Evolutionary conservation across 805 yeast genomes (phyloP).

Genomic region (Ogataea minuta): DNA sequence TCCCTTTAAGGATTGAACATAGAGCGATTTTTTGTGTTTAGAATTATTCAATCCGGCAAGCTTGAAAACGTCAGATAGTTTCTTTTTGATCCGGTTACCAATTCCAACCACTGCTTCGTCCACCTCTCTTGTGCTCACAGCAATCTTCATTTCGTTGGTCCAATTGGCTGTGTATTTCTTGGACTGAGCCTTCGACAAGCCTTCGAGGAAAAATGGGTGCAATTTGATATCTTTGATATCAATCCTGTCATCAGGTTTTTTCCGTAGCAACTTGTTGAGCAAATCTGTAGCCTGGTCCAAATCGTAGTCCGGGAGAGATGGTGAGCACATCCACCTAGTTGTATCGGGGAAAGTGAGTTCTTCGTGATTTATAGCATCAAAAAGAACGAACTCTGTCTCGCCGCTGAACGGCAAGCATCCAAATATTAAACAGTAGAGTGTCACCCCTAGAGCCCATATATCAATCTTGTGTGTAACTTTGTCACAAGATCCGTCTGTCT

Average conservation of each 20-base stretch:
- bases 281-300: slow-evolving; percentile 54
- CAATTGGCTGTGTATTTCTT: slow-evolving; percentile 30
- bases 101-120: slow-evolving; percentile 81
- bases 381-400: slow-evolving; percentile 79
- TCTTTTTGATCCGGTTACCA: slow-evolving; percentile 59
- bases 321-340: slow-evolving; percentile 28
- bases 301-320: slow-evolving; percentile 24
- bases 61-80: slow-evolving; percentile 42
- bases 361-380: slow-evolving; percentile 72
- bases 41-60: slow-evolving; percentile 19
- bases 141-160: slow-evolving; percentile 42
- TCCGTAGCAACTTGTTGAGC: slow-evolving; percentile 57
- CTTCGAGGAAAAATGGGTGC: slow-evolving; percentile 60
- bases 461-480: slow-evolving; percentile 81
- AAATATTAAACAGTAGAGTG: slow-evolving; percentile 81
- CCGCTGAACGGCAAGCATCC: slow-evolving; percentile 90
- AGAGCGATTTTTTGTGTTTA: slow-evolving; percentile 16
- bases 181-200: slow-evolving; percentile 29
- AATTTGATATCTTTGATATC: slow-evolving; percentile 68
- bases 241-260: slow-evolving; percentile 66
- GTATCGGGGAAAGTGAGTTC: slow-evolving; percentile 55
- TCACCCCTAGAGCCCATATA: slow-evolving; percentile 97
- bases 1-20: slow-evolving; percentile 20
- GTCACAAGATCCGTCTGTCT: slow-evolving; percentile 48
- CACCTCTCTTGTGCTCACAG: slow-evolving; percentile 65